phyloP scores from a whole-genome alignment of 108 stramenopile genomes.

The Mediolabrus comicus region DNA sequence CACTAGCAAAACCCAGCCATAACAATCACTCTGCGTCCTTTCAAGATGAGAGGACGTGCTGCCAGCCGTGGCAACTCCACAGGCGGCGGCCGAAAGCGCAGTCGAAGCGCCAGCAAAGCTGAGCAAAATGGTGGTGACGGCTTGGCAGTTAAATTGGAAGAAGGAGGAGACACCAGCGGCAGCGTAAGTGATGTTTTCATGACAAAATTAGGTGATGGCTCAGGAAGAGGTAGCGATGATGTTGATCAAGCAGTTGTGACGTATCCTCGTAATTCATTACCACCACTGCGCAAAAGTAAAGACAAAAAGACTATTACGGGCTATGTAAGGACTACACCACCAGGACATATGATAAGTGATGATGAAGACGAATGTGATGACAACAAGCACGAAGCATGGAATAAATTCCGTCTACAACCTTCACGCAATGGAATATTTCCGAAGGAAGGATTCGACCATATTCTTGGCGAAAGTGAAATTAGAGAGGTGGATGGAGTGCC shows the following conservation, averaged over 20 bases:
- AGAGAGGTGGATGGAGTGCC: conserved; percentile 42
- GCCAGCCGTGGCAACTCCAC: neutral
- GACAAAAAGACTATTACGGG: conserved; percentile 4
- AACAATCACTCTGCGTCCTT: too few relatives aligned
- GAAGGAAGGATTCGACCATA: conserved; percentile 71
- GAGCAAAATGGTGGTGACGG: neutral
- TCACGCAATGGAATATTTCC: conserved; percentile 33
- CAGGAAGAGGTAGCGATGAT: neutral
- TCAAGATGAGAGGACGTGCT: neutral
- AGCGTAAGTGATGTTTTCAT: neutral
- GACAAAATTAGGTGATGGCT: conserved; percentile 1
- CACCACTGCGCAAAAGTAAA: neutral
- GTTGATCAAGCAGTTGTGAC: conserved; percentile 15
- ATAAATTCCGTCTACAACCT: conserved; percentile 18
- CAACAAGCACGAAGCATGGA: conserved; percentile 6
- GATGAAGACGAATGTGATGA: neutral
- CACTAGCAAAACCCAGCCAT: too few relatives aligned
- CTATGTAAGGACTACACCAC: conserved; percentile 39
- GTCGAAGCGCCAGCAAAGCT: neutral
- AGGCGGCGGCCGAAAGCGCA: neutral
- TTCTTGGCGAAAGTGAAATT: conserved; percentile 64
- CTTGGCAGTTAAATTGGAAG: neutral
- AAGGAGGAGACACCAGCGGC: too few relatives aligned
- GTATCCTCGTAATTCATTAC: conserved; percentile 17
- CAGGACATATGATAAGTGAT: conserved; percentile 18